phyloP scores from a whole-genome alignment of 73 alveolate species.

The Tetrahymena borealis region DNA sequence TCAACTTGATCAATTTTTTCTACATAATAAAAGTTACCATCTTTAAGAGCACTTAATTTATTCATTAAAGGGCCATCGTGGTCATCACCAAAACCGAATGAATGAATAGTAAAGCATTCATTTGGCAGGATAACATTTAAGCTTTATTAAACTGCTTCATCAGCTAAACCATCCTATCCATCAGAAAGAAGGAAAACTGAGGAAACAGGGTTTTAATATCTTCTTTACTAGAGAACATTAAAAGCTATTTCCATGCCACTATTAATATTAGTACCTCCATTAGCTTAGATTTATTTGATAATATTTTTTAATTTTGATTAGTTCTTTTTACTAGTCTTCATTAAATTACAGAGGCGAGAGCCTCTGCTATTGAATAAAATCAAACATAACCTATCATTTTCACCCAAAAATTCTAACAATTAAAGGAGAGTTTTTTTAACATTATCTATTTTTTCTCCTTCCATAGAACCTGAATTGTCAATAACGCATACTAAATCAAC shows the following conservation, averaged over 20 bases:
- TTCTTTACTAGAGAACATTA: slow-evolving; percentile 3
- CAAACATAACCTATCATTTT: slow-evolving; percentile 34
- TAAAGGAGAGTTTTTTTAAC: slow-evolving; percentile 1
- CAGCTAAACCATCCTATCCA: slow-evolving; percentile 33
- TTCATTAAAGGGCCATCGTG: slow-evolving; percentile 45
- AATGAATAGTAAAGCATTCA: slow-evolving; percentile 13
- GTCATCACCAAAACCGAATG: slow-evolving; percentile 54
- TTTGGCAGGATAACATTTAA: background rate
- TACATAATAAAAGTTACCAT: slow-evolving; percentile 47
- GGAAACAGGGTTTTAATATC: slow-evolving; percentile 5
- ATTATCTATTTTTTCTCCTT: slow-evolving; percentile 1
- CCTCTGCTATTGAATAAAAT: background rate
- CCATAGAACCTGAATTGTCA: slow-evolving; percentile 38
- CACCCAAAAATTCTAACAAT: slow-evolving; percentile 15
- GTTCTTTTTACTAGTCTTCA: background rate
- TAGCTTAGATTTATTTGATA: background rate
- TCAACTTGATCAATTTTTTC: slow-evolving; percentile 13
- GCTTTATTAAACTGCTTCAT: background rate
- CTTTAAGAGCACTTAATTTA: background rate
- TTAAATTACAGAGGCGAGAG: slow-evolving; percentile 6
- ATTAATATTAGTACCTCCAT: slow-evolving; percentile 24
- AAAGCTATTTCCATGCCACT: slow-evolving; percentile 35
- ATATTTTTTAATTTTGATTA: background rate
- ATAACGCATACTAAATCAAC: slow-evolving; percentile 34
- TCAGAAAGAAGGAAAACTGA: slow-evolving; percentile 32